phyloP scores from a whole-genome alignment of 2,329 filamentous ascomycete genomes.

The Fusarium sp. region DNA sequence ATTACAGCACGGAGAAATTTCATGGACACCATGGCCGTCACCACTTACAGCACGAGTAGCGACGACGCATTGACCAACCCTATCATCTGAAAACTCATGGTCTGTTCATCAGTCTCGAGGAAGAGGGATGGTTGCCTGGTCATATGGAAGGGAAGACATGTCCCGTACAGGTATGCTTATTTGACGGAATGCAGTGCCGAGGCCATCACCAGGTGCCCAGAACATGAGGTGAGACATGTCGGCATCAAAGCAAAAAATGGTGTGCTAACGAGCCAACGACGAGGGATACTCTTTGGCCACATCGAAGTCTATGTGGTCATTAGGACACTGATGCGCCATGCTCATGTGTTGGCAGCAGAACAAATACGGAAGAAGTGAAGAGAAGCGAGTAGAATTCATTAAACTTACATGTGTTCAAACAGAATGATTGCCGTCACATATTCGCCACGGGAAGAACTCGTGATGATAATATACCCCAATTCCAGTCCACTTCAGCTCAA shows the following conservation, averaged over 20 bases:
- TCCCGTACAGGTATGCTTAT: neutral
- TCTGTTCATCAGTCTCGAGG: neutral
- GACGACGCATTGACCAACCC: neutral
- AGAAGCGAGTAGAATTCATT: neutral
- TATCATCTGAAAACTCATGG: neutral
- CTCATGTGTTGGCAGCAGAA: neutral
- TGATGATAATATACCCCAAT: neutral
- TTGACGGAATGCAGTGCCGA: constrained; percentile 25
- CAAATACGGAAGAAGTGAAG: neutral
- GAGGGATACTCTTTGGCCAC: neutral
- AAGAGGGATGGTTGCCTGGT: constrained; percentile 9
- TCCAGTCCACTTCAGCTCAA: neutral
- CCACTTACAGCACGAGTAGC: neutral
- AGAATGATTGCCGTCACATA: neutral
- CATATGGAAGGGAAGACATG: neutral
- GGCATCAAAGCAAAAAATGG: constrained; percentile 9
- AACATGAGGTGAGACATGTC: constrained; percentile 26
- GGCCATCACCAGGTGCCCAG: neutral
- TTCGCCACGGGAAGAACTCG: neutral
- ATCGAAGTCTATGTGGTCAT: neutral
- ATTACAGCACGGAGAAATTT: constrained; percentile 1
- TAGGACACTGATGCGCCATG: neutral
- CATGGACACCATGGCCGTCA: constrained; percentile 1
- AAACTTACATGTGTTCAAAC: neutral
- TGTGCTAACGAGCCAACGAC: neutral